Evolutionary conservation across 306 rosid genomes (phyloP).

Genomic region (Boehmeria nivea): DNA sequence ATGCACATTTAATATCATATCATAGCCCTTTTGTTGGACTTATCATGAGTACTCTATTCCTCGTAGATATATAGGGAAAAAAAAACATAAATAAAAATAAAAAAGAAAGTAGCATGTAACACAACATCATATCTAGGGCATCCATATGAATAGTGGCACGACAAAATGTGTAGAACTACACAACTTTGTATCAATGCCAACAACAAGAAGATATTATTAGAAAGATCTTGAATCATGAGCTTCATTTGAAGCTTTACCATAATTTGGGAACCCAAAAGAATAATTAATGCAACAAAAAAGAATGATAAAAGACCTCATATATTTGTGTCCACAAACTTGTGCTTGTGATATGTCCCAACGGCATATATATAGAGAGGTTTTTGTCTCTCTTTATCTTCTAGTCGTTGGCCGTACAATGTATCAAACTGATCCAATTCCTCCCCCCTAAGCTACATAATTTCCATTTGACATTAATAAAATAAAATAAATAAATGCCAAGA

Average conservation of each 20-base stretch:
- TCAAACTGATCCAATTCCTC: constrained; percentile 23
- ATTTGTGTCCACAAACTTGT: background rate
- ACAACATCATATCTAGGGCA: background rate
- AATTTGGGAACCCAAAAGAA: background rate
- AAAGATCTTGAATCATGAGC: too few relatives aligned
- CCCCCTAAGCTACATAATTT: constrained; percentile 10
- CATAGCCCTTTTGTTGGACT: constrained; percentile 1
- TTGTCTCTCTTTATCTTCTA: background rate
- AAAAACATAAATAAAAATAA: too few relatives aligned
- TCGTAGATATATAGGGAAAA: background rate
- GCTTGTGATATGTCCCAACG: constrained; percentile 1
- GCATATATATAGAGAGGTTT: background rate
- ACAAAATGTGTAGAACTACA: background rate
- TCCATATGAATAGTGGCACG: background rate
- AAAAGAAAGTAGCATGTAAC: too few relatives aligned
- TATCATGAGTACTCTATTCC: background rate
- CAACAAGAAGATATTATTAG: too few relatives aligned
- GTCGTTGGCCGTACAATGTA: constrained; percentile 33
- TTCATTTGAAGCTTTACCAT: background rate
- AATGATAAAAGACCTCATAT: too few relatives aligned
- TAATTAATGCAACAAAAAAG: background rate
- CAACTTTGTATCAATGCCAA: background rate
- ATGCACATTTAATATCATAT: background rate
- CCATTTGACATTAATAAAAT: background rate
- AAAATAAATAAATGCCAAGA: background rate